A percentile compares a stretch with the other conserved stretches of the same genome.
Evolutionary conservation across 345 rosid species (phyloP).

Genomic region (Physaria fendleri): DNA sequence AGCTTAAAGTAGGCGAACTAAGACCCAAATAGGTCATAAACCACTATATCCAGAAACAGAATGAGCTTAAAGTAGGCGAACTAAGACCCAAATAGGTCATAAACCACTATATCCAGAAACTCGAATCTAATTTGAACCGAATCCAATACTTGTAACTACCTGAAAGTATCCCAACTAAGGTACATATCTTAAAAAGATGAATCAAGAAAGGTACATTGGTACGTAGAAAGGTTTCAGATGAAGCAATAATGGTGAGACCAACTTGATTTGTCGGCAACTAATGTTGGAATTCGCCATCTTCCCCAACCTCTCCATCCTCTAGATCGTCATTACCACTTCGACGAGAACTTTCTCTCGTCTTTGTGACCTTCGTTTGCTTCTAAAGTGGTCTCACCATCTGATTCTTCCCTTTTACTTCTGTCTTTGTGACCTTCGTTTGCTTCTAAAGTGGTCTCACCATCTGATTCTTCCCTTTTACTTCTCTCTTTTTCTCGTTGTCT

Average conservation of each 20-base stretch:
- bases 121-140: too few relatives aligned
- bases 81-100: too few relatives aligned
- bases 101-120: too few relatives aligned
- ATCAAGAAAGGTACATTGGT: not conserved
- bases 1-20: too few relatives aligned
- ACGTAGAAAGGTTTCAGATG: not conserved
- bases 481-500: conserved; percentile 81
- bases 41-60: too few relatives aligned
- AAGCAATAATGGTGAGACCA: not conserved
- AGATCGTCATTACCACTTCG: conserved; percentile 70
- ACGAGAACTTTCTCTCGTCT: conserved; percentile 74
- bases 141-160: too few relatives aligned
- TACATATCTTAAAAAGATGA: not conserved
- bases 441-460: conserved; percentile 63
- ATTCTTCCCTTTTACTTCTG: conserved; percentile 62
- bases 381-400: conserved; percentile 63
- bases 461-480: conserved; percentile 69
- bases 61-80: too few relatives aligned
- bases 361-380: conserved; percentile 62
- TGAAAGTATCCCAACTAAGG: too few relatives aligned
- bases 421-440: conserved; percentile 72
- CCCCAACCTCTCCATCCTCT: conserved; percentile 95
- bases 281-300: conserved; percentile 77
- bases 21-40: too few relatives aligned
- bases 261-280: not conserved